phyloP scores from a whole-genome alignment of 768 basidiomycete species.

The Hericium coralloides region DNA sequence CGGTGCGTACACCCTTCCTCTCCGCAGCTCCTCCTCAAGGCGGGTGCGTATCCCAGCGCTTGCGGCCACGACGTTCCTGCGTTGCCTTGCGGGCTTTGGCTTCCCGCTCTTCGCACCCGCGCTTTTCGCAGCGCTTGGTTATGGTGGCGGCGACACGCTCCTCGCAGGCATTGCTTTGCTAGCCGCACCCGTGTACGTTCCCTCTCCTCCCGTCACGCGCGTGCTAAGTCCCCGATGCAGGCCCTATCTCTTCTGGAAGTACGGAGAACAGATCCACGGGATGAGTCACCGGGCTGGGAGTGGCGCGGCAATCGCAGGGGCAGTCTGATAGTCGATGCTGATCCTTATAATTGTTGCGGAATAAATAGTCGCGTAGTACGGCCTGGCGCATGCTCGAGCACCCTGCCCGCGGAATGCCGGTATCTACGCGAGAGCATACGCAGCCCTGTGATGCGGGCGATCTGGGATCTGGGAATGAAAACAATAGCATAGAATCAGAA shows the following conservation, averaged over 20 bases:
- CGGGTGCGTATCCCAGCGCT: conserved; percentile 34
- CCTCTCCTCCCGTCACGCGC: not conserved
- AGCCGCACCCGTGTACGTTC: conserved; percentile 47
- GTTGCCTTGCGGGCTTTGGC: conserved; percentile 60
- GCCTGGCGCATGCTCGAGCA: too few species aligned
- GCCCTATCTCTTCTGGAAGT: conserved; percentile 34
- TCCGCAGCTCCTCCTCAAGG: conserved; percentile 3
- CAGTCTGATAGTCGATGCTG: too few species aligned
- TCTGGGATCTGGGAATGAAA: too few species aligned
- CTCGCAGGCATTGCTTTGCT: conserved; percentile 49
- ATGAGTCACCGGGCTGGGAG: not conserved
- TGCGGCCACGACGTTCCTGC: conserved; percentile 53
- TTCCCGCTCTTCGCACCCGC: conserved; percentile 73
- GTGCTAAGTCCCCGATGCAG: conserved; percentile 27
- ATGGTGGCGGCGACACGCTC: conserved; percentile 61
- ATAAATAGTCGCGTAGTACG: too few species aligned
- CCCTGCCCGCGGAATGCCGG: too few species aligned
- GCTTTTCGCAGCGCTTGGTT: conserved; percentile 58
- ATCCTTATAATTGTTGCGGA: too few species aligned
- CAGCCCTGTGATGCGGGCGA: too few species aligned
- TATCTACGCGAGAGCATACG: too few species aligned
- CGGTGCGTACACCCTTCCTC: conserved; percentile 27
- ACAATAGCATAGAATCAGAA: too few species aligned
- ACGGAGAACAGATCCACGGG: conserved; percentile 24
- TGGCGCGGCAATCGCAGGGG: too few species aligned